phyloP scores from a whole-genome alignment of 352 stramenopile genomes.

The Pythium rhizo-oryzae region DNA sequence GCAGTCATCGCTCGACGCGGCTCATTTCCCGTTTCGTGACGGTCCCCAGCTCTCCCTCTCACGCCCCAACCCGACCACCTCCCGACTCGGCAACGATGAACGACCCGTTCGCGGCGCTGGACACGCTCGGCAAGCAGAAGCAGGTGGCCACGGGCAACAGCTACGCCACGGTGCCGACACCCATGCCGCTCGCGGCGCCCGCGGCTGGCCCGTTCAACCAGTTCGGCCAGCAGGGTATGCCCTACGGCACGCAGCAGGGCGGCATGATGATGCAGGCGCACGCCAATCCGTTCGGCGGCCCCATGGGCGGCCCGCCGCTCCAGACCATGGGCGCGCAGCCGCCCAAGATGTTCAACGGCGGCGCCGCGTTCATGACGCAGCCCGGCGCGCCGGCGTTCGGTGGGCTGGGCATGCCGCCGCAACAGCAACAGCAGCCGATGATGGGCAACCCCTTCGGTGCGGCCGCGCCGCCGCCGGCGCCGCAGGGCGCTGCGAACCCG shows the following conservation, averaged over 20 bases:
- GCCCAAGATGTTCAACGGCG: conserved; percentile 28
- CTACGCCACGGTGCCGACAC: conserved; percentile 27
- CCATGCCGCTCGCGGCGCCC: conserved; percentile 28
- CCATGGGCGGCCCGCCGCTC: conserved; percentile 24
- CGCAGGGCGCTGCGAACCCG: conserved; percentile 38
- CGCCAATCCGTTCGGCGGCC: conserved; percentile 26
- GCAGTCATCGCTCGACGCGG: background rate
- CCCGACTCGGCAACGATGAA: conserved; percentile 66
- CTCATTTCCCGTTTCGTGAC: conserved; percentile 24
- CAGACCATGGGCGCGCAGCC: conserved; percentile 27
- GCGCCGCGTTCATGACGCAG: conserved; percentile 70
- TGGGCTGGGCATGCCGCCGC: conserved; percentile 36
- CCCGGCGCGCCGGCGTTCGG: conserved; percentile 46
- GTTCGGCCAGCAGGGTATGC: conserved; percentile 8
- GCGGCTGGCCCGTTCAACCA: conserved; percentile 33
- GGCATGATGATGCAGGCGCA: background rate
- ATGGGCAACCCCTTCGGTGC: conserved; percentile 21
- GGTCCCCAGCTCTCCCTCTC: background rate
- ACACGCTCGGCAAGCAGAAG: conserved; percentile 50
- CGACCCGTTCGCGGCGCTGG: conserved; percentile 65
- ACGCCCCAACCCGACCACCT: background rate
- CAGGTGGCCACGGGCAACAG: conserved; percentile 24
- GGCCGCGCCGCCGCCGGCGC: background rate
- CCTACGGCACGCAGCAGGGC: no score
- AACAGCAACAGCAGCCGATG: conserved; percentile 21